These are phyloP conservation scores for Tulasnella sp. DNA, from an alignment of 768 basidiomycete species.

Conservation along the genomic window DNA sequence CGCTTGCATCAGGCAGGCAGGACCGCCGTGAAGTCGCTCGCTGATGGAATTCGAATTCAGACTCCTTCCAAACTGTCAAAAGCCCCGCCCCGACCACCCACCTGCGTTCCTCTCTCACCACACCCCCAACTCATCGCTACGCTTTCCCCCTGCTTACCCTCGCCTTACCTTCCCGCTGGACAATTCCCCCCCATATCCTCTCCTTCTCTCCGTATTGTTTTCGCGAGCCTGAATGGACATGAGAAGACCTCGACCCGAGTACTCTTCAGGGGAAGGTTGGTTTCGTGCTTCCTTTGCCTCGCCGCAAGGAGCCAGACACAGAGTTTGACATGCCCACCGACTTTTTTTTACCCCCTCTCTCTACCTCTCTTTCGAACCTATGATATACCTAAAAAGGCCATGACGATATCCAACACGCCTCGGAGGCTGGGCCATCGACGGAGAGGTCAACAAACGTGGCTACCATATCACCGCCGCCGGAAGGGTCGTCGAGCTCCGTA, in stretches of 20 bases:
- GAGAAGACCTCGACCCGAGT: slow-evolving; percentile 4
- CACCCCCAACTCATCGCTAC: slow-evolving; percentile 5
- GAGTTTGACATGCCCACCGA: slow-evolving; percentile 6
- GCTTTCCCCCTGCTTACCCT: neutral
- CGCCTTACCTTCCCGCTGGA: neutral
- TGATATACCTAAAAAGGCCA: slow-evolving; percentile 1
- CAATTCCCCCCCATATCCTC: neutral
- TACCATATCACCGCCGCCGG: neutral
- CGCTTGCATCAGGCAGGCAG: neutral
- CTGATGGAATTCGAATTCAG: slow-evolving; percentile 5
- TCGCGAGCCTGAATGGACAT: slow-evolving; percentile 5
- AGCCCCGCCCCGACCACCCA: neutral
- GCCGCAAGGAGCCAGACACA: neutral
- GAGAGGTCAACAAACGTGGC: slow-evolving; percentile 4
- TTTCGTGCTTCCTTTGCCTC: neutral
- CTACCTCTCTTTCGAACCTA: neutral
- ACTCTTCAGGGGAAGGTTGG: slow-evolving; percentile 7
- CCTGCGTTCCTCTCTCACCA: slow-evolving; percentile 9
- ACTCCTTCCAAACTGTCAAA: slow-evolving; percentile 2
- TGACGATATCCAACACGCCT: neutral
- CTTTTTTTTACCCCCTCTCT: neutral
- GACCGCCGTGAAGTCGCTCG: slow-evolving; percentile 9
- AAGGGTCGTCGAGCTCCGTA: neutral
- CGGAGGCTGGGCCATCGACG: neutral
- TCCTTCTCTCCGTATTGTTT: neutral